A percentile compares a stretch with the other conserved stretches of the same genome.
These are phyloP conservation scores for Grosmannia serpens DNA, from an alignment of 2,329 filamentous ascomycete species.

Conservation along the genomic window DNA sequence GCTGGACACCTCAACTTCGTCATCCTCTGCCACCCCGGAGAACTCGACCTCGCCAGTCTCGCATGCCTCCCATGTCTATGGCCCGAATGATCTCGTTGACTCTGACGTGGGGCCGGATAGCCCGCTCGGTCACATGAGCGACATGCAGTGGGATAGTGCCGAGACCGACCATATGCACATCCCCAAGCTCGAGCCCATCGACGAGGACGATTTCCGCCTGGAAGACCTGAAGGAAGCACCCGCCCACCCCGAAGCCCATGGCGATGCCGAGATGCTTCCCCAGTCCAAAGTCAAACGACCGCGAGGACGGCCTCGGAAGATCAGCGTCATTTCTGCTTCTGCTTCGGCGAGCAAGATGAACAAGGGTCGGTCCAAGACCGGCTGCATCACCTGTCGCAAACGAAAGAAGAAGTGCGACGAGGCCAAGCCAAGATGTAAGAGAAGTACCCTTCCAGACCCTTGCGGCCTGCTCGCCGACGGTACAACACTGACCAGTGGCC, in stretches of 20 bases:
- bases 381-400: slow-evolving; percentile 55
- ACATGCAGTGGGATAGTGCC: slow-evolving; percentile 33
- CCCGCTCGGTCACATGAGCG: slow-evolving; percentile 23
- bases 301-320: slow-evolving; percentile 73
- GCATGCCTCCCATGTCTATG: slow-evolving; percentile 31
- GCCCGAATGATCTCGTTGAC: slow-evolving; percentile 21
- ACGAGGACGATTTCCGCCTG: slow-evolving; percentile 42
- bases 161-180: slow-evolving; percentile 23
- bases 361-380: slow-evolving; percentile 64
- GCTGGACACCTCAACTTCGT: slow-evolving; percentile 20
- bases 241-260: slow-evolving; percentile 14
- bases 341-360: slow-evolving; percentile 54
- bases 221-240: slow-evolving; percentile 38
- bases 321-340: slow-evolving; percentile 49
- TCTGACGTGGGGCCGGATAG: slow-evolving; percentile 3
- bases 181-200: slow-evolving; percentile 45
- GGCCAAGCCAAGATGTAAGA: slow-evolving; percentile 53
- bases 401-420: slow-evolving; percentile 66
- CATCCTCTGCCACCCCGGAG: slow-evolving; percentile 28
- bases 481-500: neutral
- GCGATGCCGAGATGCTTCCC: neutral
- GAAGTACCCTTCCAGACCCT: slow-evolving; percentile 5
- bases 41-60: slow-evolving; percentile 37
- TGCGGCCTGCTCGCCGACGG: neutral
- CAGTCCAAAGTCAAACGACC: slow-evolving; percentile 46